Base-by-base conservation (phyloP, 768 basidiomycete genomes). In the Rhizopogon roseolus region DNA sequence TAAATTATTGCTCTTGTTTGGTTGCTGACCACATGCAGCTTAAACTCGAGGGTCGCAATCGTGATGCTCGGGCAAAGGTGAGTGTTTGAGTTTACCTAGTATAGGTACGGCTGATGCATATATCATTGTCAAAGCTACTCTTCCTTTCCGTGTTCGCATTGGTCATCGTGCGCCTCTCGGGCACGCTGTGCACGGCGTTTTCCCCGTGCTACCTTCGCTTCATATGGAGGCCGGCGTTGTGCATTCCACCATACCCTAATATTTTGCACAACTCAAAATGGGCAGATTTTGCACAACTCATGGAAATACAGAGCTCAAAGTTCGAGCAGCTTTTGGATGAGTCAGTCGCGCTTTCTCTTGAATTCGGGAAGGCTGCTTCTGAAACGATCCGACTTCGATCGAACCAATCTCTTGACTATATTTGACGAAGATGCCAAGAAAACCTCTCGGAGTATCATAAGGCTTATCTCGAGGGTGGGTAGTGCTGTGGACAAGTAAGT, bases 401-500 rank as follows among this genome's bases (percentile, higher is more conserved):
- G 91, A 7, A 82, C 79, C 19, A 69, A 29, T 29, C 60, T 72
- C 16, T 69, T 91, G 57, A 59, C 55, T 11, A 75, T 73, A 3
- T 88, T 91, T 61, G 78, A 82, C 2, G 65, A 68, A 5, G 82
- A 85, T 57, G 86, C 89, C 1, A 82, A 79, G 68, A 76, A 69
- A 55, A 75, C 83, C 3, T 81, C 81, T 4, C 70, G 79, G 28
- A 80, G 81, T 28, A 62, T 91, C 53, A 81, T 82, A 60, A 82
- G 70, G 62, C 71, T 91, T 41, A 78, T 78, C 36, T 72, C 89
- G 3, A 86, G 78, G 61, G 79, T 90, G 17, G 77, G 80, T 36
- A 85, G 87, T 39, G 81, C 87, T 0, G 84, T 91, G 1, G 89
- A 91, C 56, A 81, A 71, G 88, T 88, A 53, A 62, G 83, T 69